phyloP scores from a whole-genome alignment of 2,329 filamentous ascomycete species.

The Tolypocladium guangdongense region DNA sequence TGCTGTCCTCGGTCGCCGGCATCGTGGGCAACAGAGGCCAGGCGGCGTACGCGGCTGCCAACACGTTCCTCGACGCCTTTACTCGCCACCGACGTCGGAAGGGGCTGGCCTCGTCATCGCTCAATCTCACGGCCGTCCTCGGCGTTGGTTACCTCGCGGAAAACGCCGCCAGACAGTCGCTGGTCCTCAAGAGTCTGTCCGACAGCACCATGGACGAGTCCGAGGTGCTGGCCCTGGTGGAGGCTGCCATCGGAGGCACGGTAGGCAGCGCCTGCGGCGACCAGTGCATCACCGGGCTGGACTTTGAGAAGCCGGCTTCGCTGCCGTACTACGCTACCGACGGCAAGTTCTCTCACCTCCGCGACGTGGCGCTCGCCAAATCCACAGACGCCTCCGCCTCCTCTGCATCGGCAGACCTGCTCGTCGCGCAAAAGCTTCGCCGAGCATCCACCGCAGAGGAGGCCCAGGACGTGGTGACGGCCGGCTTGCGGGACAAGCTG shows the following conservation, averaged over 20 bases:
- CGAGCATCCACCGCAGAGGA: constrained; percentile 6
- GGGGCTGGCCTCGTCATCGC: constrained; percentile 31
- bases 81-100: constrained; percentile 23
- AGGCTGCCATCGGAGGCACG: constrained; percentile 36
- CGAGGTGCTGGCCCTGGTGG: constrained; percentile 43
- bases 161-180: constrained; percentile 28
- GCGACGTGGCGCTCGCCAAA: constrained; percentile 22
- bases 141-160: constrained; percentile 40
- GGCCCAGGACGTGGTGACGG: constrained; percentile 13
- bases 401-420: constrained; percentile 2
- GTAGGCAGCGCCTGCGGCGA: constrained; percentile 29
- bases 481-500: constrained; percentile 18
- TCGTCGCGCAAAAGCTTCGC: constrained; percentile 9
- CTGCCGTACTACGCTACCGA: constrained; percentile 44
- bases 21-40: constrained; percentile 40
- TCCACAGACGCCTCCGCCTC: constrained; percentile 5
- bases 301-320: constrained; percentile 29
- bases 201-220: constrained; percentile 39
- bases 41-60: constrained; percentile 40
- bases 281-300: constrained; percentile 44
- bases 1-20: constrained; percentile 41
- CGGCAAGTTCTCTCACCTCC: constrained; percentile 41
- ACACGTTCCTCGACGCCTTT: constrained; percentile 28
- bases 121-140: constrained; percentile 42
- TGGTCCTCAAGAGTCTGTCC: constrained; percentile 36